Base-by-base conservation (phyloP, 1,284 basidiomycete species). In the Cryptococcus floricola region DNA sequence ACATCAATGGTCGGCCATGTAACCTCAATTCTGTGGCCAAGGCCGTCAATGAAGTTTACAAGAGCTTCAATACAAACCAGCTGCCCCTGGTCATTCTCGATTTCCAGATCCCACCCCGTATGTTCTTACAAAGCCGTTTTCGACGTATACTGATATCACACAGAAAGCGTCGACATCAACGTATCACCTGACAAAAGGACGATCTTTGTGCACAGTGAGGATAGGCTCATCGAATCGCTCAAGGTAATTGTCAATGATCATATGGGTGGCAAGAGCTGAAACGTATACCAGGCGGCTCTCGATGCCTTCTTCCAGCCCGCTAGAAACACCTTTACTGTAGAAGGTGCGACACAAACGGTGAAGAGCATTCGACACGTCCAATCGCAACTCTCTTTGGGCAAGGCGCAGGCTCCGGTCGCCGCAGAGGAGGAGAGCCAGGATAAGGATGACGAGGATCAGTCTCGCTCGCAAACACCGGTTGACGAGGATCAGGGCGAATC, bases 151-250 rank as follows among this genome's bases (percentile, higher is more conserved):
- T 60, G 54, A 62, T 50, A 3, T 37, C 4, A 19, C 51, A 54
- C 47, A 91, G 91, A 88, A 59, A 81, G 85, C 1, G 92, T 89
- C 67, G 96, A 99, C 70, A 86, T 98, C 71, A 99, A 98, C 66
- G 89, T 98, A 59, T 92, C 87, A 63, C 95, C 96, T 0, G 96
- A 98, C 77, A 99, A 98, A 73, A 83, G 96, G 5, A 96, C 91
- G 0, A 88, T 99, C 39, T 87, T 97, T 53, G 73, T 98, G 10
- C 93, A 98, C 69, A 87, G 87, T 71, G 96, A 99, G 73, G 81
- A 81, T 5, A 88, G 88, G 57, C 77, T 99, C 6, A 81, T 98
- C 1, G 80, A 85, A 23, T 84, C 85, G 0, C 80, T 98, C 39
- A 91, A 88, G 79, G 91, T 91, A 57, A 39, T 78, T 23, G 41